Evolutionary conservation across 1,139 yeast species (phyloP), one percentile per base, ranked within the genome.

Genomic region (Yamadazyma jaroonii): DNA sequence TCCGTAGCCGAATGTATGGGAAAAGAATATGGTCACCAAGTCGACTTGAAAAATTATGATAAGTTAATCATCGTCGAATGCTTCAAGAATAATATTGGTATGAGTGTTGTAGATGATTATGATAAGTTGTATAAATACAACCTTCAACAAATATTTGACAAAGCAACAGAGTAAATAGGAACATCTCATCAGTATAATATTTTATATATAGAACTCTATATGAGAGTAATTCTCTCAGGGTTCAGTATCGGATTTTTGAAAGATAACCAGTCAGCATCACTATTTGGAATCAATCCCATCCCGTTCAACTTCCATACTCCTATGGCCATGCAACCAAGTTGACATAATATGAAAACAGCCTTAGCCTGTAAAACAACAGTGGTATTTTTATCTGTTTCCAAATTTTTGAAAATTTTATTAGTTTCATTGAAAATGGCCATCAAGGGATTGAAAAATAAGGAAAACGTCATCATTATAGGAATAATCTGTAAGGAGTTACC

Each of bases 201-300:
- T 17, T 17, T 17, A 17, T 17, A 17, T 17, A 17, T 17, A 17
- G 20, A 17, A 17, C 20, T 17, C 25, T 33, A 33, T 20, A 33
- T 33, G 6, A 33, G 15, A 5, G 23, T 28, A 9, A 32, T 31
- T 29, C 26, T 36, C 11, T 34, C 36, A 7, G 32, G 15, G 9
- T 27, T 15, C 11, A 6, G 63, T 2, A 56, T 52, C 24, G 54
- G 52, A 22, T 43, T 48, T 54, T 87, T 94, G 89, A 95, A 90
- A 3, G 90, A 81, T 24, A 92, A 65, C 97, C 97, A 92, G 54
- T 92, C 98, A 44, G 95, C 84, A 35, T 75, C 75, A 29, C 81
- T 81, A 50, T 84, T 87, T 17, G 98, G 98, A 43, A 92, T 78
- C 46, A 92, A 68, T 0, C 97, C 97, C 97, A 92, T 88, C 22